Evolutionary conservation across 2,329 filamentous ascomycete genomes (phyloP).

Genomic region (Truncatella angustata): DNA sequence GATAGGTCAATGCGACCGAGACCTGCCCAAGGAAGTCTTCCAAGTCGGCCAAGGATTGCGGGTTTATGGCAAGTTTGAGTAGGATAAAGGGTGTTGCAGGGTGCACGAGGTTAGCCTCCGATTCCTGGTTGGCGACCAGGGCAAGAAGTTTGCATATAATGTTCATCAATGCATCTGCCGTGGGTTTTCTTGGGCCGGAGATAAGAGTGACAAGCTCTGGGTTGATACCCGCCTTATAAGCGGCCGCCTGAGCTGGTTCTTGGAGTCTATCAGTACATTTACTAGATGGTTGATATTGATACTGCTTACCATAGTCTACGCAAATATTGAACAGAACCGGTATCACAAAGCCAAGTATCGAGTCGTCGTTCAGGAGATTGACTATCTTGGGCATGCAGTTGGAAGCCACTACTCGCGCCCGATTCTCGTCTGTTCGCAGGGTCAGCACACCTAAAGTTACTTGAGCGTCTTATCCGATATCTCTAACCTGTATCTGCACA

Average conservation of each 20-base stretch:
- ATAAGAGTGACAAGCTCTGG: slow-evolving; percentile 48
- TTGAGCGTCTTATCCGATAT: not conserved
- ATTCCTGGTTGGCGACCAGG: slow-evolving; percentile 51
- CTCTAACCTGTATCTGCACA: slow-evolving; percentile 57
- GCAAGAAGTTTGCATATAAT: slow-evolving; percentile 57
- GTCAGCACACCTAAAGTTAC: not conserved
- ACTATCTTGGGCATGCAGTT: slow-evolving; percentile 48
- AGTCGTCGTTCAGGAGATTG: slow-evolving; percentile 44
- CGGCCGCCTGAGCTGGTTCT: slow-evolving; percentile 58
- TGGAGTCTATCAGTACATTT: slow-evolving; percentile 15
- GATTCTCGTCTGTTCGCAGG: slow-evolving; percentile 51
- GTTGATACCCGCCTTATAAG: slow-evolving; percentile 51
- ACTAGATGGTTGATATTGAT: not conserved
- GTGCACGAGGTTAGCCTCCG: slow-evolving; percentile 43
- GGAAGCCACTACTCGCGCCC: slow-evolving; percentile 51
- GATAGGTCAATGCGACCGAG: slow-evolving; percentile 53
- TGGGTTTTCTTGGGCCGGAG: slow-evolving; percentile 39
- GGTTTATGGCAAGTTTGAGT: slow-evolving; percentile 44
- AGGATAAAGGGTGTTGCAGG: slow-evolving; percentile 47
- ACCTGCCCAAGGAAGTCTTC: slow-evolving; percentile 54
- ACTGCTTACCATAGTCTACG: slow-evolving; percentile 57
- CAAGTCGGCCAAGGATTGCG: slow-evolving; percentile 40
- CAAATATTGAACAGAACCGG: slow-evolving; percentile 63
- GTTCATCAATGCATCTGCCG: slow-evolving; percentile 42
- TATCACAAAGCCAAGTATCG: slow-evolving; percentile 50